Evolutionary conservation across 2,329 filamentous ascomycete species (phyloP), one percentile per base, ranked within the genome.

Genomic region (Colletotrichum sp.): DNA sequence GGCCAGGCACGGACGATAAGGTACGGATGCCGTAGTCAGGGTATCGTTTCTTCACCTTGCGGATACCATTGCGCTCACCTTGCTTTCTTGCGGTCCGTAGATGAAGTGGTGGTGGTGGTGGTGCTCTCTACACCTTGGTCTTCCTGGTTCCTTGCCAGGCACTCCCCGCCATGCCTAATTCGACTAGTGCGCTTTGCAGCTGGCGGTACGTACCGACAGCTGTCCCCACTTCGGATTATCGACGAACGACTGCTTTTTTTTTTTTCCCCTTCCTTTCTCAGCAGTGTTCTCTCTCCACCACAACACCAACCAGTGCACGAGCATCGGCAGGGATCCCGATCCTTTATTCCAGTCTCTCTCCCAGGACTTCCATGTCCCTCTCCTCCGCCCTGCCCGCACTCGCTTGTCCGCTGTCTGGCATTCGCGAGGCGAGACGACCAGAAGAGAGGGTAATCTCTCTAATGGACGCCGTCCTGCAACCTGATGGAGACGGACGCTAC

Each of bases 251-350:
- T 55, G 24, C 36, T 39, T 39, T 73, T 68, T 39, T 73, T 68
- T 55, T 68, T 39, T 32, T 34, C 16, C 21, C 24, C 28, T 55
- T 57, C 36, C 39, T 55, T 21, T 66, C n/a, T 34, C 18, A 16
- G n/a, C 68, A 77, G 65, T 63, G 57, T 75, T 67, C 68, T 77
- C 76, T 70, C 76, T 68, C 77, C 71, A 75, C 64, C 60, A 78
- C 77, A 77, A 76, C 76, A 79, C 74, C 69, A 71, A 75, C 79
- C 67, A 76, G 77, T 66, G 77, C 57, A 71, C 71, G 60, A 68
- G 66, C 71, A 64, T 62, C 64, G 59, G 60, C 76, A 75, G 68
- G 76, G 75, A 77, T 77, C 24, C 24, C 34, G 32, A 78, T 78
- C 76, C 76, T 78, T 57, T 67, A 21, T 52, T 59, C 39, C 71